Evolutionary conservation across 441 rosid genomes (phyloP), one percentile per base, ranked within the genome.

Genomic region (Brassica balearica): DNA sequence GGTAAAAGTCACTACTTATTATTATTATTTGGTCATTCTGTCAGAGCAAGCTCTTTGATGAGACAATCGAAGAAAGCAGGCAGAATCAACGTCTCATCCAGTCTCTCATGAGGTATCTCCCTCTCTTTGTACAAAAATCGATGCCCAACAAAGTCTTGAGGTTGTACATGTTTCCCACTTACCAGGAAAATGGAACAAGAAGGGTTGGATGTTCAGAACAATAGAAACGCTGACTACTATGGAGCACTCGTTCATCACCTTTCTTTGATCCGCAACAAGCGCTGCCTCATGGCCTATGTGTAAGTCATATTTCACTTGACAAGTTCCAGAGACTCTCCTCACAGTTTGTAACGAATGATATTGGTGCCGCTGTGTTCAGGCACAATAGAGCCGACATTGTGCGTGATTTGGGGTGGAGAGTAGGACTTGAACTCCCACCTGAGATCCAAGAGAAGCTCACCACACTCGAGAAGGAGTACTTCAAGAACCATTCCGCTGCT

Each of bases 211-310:
- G 91, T 89, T 46, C 86, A 76, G 80, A 91, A 88, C 77, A 83
- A 89, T 67, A 90, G 91, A 87, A 95, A 93, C 82, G 92, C 87
- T 2, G 98, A 93, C 79, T 94, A 90, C 80, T 90, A 95, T 66
- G 98, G 99, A 43, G 92, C 97, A 58, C 90, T 95, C 4, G 80
- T 87, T 60, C 97, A 95, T 78, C 97, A 95, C 84, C 90, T 95
- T 77, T 80, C 98, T 78, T 81, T 93, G 80, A 81, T 81, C 83
- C 92, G 96, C 25, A 91, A 91, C 84, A 95, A 95, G 72, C 95
- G 96, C 63, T 95, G 98, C 88, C 85, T 95, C 77, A 88, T 90
- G 98, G 96, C 96, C 10, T 95, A 95, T 68, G 82, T n/a, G n/a
- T 51, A n/a, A 51, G 56, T 38, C 3, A 38, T 9, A 38, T 38